Evolutionary conservation across 345 rosid genomes (phyloP), one percentile per base, ranked within the genome.

Genomic region (Populus euphratica): DNA sequence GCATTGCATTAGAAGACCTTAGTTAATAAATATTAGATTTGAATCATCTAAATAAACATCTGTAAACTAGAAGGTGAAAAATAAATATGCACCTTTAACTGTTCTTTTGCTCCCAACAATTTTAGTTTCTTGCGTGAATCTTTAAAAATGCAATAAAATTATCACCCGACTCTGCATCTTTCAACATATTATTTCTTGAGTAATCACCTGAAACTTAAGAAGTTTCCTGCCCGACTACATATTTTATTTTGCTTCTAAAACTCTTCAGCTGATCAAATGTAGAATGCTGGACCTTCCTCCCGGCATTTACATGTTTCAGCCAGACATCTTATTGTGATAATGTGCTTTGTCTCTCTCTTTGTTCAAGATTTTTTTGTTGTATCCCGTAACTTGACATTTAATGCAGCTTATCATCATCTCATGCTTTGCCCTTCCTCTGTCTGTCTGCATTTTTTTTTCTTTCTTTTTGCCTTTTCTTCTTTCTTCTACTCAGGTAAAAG

Each of bases 401-500:
- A 63, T 65, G 69, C 39, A 35, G 41, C 4, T 17, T 33, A 25
- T 65, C 69, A 65, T 14, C 69, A 65, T 43, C 39, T 11, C 44
- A 68, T 68, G 27, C 38, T 43, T 41, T 10, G 64, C 14, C 64
- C 64, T 59, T 47, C 2, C 35, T 31, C 43, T 47, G 39, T 59
- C 10, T 41, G 29, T 39, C 41, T 67, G 44, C 23, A n/a, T n/a
- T 20, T 44, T 25, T 21, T 63, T 13, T 5, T 39, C 2, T 2
- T 36, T n/a, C 0, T 3, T 47, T 71, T 25, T 16, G 10, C 29
- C n/a, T 14, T 72, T 66, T 76, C 66, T 75, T 44, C 52, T 49
- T 38, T 63, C 81, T 86, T 82, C 39, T 76, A 64, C 73, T 68
- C 79, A 96, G 99, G 99, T 96, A 78, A 96, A 92, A 86, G 86